Evolutionary conservation across 2,329 filamentous ascomycete species (phyloP).

Genomic region (Phialophora verrucosa): DNA sequence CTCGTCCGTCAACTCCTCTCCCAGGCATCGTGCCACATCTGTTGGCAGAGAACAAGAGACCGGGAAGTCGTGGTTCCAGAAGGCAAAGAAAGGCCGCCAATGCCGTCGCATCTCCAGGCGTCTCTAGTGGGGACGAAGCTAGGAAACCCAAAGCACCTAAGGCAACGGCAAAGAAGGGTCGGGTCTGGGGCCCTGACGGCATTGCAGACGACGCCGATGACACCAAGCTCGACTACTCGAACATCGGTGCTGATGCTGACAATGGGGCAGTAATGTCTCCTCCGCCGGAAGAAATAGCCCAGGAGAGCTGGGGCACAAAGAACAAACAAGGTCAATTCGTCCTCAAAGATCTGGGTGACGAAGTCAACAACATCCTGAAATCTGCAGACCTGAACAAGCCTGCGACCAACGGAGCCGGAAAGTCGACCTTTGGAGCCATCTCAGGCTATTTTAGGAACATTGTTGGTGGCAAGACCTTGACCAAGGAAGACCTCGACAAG

Average conservation of each 20-base stretch:
- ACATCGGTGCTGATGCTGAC: conserved; percentile 55
- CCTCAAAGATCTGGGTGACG: conserved; percentile 88
- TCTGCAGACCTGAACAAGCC: conserved; percentile 72
- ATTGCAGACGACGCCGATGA: conserved; percentile 82
- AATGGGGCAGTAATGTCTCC: conserved; percentile 52
- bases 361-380: conserved; percentile 87
- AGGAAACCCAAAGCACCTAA: conserved; percentile 63
- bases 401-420: conserved; percentile 56
- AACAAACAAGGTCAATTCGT: conserved; percentile 92
- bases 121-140: conserved; percentile 83
- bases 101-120: conserved; percentile 65
- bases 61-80: conserved; percentile 77
- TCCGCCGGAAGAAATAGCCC: conserved; percentile 74
- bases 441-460: conserved; percentile 92
- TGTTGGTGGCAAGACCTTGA: conserved; percentile 90
- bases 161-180: conserved; percentile 75
- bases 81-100: conserved; percentile 71
- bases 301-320: conserved; percentile 81
- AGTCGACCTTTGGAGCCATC: conserved; percentile 79
- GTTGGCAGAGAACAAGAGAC: conserved; percentile 74
- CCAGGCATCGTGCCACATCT: conserved; percentile 65
- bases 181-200: conserved; percentile 92
- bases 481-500: conserved; percentile 85
- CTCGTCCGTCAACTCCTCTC: conserved; percentile 76
- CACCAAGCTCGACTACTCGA: conserved; percentile 88